Percentiles rank a stretch among this genome's conserved stretches.
These are phyloP conservation scores for Magnolia sinica DNA, from an alignment of 164 flowering plant genomes.

Conservation along the genomic window DNA sequence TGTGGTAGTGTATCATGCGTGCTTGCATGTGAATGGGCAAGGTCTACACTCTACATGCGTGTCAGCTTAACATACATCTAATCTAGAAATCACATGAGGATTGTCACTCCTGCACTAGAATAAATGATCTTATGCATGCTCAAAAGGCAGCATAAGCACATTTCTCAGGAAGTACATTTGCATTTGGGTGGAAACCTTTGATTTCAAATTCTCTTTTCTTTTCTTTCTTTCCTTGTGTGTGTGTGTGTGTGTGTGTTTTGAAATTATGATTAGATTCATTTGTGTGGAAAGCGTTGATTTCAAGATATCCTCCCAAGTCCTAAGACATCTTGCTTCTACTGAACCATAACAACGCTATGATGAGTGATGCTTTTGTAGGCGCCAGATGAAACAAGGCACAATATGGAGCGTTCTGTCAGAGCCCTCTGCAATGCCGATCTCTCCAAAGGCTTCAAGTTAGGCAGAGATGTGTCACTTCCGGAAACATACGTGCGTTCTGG, in stretches of 20 bases:
- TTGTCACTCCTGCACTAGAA: not conserved
- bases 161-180: not conserved
- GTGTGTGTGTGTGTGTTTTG: too few relatives aligned
- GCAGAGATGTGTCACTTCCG: conserved; percentile 14
- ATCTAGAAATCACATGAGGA: not conserved
- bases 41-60: not conserved
- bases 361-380: conserved; percentile 3
- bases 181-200: not conserved
- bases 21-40: not conserved
- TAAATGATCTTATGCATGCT: not conserved
- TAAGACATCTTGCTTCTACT: not conserved
- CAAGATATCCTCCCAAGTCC: too few relatives aligned
- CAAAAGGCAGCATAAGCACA: not conserved
- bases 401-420: conserved; percentile 7
- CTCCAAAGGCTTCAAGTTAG: conserved; percentile 17
- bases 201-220: too few relatives aligned
- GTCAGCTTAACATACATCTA: not conserved
- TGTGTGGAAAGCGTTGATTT: too few relatives aligned
- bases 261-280: too few relatives aligned
- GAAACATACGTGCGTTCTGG: conserved; percentile 3
- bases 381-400: conserved; percentile 11
- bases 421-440: conserved; percentile 15
- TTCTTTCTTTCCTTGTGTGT: too few relatives aligned
- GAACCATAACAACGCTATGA: not conserved
- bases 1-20: not conserved